phyloP scores from a whole-genome alignment of 352 stramenopile species.

The Pythium scleroteichum region DNA sequence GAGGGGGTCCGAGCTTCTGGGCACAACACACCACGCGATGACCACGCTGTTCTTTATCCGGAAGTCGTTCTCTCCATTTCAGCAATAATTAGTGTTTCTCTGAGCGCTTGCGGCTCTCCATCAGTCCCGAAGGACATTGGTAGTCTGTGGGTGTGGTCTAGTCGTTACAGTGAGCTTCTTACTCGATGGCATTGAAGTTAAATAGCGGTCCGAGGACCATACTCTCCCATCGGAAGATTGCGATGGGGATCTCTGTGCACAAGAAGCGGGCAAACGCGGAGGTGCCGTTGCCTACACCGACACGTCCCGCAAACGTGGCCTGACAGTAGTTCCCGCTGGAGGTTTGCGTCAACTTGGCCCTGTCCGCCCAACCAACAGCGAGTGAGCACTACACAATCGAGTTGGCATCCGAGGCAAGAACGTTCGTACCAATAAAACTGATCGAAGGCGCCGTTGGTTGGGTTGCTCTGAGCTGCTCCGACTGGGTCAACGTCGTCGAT shows the following conservation, averaged over 20 bases:
- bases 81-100: too few relatives aligned
- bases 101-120: too few relatives aligned
- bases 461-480: slow-evolving; percentile 13
- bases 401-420: not conserved
- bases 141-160: too few relatives aligned
- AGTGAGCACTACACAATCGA: not conserved
- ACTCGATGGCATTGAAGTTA: slow-evolving; percentile 16
- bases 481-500: slow-evolving; percentile 24
- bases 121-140: too few relatives aligned
- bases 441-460: slow-evolving; percentile 26
- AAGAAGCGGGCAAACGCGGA: slow-evolving; percentile 29
- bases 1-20: too few relatives aligned
- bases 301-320: slow-evolving; percentile 29
- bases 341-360: slow-evolving; percentile 26
- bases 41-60: too few relatives aligned
- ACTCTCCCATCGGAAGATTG: slow-evolving; percentile 34
- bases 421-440: slow-evolving; percentile 35
- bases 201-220: slow-evolving; percentile 30
- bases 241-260: slow-evolving; percentile 32
- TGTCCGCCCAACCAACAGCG: slow-evolving; percentile 12
- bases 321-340: slow-evolving; percentile 9
- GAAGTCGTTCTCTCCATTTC: too few relatives aligned
- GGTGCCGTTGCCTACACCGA: slow-evolving; percentile 29
- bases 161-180: too few relatives aligned
- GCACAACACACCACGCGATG: too few relatives aligned